Evolutionary conservation across 2,329 filamentous ascomycete species (phyloP).

Genomic region (Colletotrichum theobromicola): DNA sequence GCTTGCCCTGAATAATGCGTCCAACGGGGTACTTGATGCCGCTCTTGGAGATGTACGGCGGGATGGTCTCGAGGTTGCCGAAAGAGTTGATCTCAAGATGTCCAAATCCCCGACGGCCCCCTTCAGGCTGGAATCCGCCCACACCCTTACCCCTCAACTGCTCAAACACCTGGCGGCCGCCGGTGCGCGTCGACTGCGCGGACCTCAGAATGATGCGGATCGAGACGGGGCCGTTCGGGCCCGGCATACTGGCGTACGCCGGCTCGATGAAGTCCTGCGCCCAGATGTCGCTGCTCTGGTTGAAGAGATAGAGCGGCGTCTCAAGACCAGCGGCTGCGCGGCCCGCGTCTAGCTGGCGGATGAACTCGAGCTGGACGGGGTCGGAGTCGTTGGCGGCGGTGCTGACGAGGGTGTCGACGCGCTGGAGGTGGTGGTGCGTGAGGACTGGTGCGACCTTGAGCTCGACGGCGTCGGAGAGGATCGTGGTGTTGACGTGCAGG

Average conservation of each 20-base stretch:
- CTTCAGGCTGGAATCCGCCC: conserved; percentile 33
- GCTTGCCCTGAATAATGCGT: not conserved
- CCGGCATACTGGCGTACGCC: conserved; percentile 42
- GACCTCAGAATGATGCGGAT: conserved; percentile 38
- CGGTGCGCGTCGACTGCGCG: conserved; percentile 28
- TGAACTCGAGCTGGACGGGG: conserved; percentile 23
- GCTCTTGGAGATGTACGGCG: conserved; percentile 27
- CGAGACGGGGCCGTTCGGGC: conserved; percentile 33
- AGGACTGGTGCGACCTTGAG: conserved; percentile 42
- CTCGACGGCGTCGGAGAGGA: conserved; percentile 30
- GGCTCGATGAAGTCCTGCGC: conserved; percentile 44
- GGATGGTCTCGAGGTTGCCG: conserved; percentile 44
- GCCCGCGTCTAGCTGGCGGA: conserved; percentile 19
- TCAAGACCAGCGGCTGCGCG: conserved; percentile 19
- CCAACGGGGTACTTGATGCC: not conserved
- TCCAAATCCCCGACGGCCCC: conserved; percentile 27
- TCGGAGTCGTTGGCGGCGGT: conserved; percentile 1
- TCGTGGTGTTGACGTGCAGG: conserved; percentile 26
- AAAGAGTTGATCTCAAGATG: conserved; percentile 36
- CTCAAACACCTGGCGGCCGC: conserved; percentile 37
- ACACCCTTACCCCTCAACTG: conserved; percentile 31
- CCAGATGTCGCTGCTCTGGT: conserved; percentile 36
- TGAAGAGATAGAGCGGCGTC: conserved; percentile 26
- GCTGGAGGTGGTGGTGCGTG: conserved; percentile 40
- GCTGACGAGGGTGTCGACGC: conserved; percentile 30